Base-by-base conservation (phyloP, 192 early-diverging fungal genomes). In the Paraglomus brasilianum region DNA sequence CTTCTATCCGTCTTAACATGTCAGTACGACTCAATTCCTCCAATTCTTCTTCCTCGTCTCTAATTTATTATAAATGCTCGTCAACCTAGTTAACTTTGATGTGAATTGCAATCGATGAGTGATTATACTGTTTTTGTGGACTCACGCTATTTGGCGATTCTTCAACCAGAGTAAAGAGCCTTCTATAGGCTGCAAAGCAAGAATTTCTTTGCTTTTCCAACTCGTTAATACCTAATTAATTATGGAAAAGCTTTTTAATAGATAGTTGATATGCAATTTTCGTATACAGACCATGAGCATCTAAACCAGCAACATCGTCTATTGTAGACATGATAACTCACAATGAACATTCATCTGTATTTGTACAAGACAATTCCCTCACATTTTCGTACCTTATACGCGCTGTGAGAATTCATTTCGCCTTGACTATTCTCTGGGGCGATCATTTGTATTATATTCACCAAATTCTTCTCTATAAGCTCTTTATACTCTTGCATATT, bases 1-100 rank as follows among this genome's bases (percentile, higher is more conserved):
- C 81, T 60, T 86, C 84, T 78, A 86, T 83, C 22, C 84, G 77
- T 39, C 72, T 73, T 61, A 83, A 68, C 51, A 86, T 86, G 55
- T 86, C 84, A 11, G 74, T 66, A 44, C 77, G 80, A 24, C 79
- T 72, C 47, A 86, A 80, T 22, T 59, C 72, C 15, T 76, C 43
- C 15, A 47, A 47, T 15, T n/a, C n/a, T n/a, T n/a, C 8, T 47
- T 10, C 8, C 8, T 47, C 8, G 15, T 47, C 8, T 10, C 15
- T 47, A 15, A 10, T 47, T 8, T 47, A 15, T 10, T 47, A 10
- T 8, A 10, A 47, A 47, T 15, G 8, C 8, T 10, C 15, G 8
- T 47, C 15, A 15, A 47, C 15, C 46, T 47, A 10, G 46, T 10
- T 47, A 8, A 10, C 15, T 8, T 47, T 47, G 46, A 10, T 47